phyloP scores from a whole-genome alignment of 164 flowering plant genomes.

The Protea cynaroides region DNA sequence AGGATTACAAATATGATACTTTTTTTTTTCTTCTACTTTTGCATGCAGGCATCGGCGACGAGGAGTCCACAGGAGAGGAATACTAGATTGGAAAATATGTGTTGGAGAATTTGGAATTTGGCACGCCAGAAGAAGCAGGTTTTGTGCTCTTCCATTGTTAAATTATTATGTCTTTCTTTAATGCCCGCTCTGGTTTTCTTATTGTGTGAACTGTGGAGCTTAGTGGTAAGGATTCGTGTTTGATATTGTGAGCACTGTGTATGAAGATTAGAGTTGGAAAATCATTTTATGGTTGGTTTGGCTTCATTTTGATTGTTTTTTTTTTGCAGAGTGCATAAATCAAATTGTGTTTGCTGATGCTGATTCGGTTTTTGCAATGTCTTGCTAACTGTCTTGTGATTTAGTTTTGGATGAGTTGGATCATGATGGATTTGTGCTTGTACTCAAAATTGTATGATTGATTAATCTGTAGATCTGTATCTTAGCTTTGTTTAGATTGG shows the following conservation, averaged over 20 bases:
- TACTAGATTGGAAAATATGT: conserved; percentile 97
- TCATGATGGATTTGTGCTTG: background rate
- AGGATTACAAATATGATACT: background rate
- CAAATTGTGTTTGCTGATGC: background rate
- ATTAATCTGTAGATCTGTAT: background rate
- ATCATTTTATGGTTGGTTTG: background rate
- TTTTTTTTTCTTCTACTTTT: conserved; percentile 1
- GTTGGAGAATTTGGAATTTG: conserved; percentile 99
- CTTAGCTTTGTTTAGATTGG: no score
- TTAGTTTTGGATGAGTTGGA: background rate
- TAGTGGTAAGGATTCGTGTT: background rate
- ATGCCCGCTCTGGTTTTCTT: background rate
- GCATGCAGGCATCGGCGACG: conserved; percentile 60
- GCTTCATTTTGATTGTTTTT: background rate
- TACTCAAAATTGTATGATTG: background rate
- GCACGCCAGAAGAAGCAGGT: conserved; percentile 99
- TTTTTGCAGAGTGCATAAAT: background rate
- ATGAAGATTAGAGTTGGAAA: background rate
- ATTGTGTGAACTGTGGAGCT: background rate
- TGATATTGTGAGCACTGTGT: background rate
- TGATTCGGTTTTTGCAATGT: background rate
- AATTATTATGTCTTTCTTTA: background rate
- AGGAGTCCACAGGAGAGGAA: conserved; percentile 99
- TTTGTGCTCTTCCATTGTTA: background rate
- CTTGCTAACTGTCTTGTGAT: background rate